These are phyloP conservation scores for Aspergillus sp. DNA, from an alignment of 2,329 filamentous ascomycete species.

Conservation along the genomic window DNA sequence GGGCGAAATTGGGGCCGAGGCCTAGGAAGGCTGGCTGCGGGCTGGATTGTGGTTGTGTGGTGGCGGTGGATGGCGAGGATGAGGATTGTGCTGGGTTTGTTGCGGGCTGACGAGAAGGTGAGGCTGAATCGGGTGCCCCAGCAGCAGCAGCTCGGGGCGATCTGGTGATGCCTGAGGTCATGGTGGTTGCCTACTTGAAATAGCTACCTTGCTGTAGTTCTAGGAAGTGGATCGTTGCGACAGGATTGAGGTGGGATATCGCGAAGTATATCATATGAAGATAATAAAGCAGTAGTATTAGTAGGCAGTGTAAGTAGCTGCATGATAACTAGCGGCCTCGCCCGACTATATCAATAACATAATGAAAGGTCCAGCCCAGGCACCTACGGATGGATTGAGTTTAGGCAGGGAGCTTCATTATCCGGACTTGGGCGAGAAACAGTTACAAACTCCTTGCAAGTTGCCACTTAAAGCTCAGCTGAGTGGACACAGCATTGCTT, in stretches of 20 bases:
- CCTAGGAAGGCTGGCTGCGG: constrained; percentile 48
- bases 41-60: neutral
- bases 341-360: neutral
- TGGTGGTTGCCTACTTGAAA: neutral
- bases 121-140: neutral
- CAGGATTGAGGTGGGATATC: neutral
- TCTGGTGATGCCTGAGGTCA: neutral
- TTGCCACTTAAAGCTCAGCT: neutral
- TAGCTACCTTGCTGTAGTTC: no score
- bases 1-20: constrained; percentile 35
- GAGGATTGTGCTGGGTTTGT: neutral
- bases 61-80: neutral
- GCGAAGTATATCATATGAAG: neutral
- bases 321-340: no score
- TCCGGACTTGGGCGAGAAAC: neutral
- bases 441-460: neutral
- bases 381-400: neutral
- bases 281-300: neutral
- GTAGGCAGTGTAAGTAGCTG: neutral
- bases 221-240: neutral
- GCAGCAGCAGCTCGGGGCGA: neutral
- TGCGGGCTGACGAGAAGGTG: neutral
- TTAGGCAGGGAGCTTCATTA: neutral
- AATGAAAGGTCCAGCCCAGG: neutral
- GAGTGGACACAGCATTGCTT: neutral